Conservation (phyloP, 2,329 filamentous ascomycete genomes). For the Gaeumannomyces tritici region DNA sequence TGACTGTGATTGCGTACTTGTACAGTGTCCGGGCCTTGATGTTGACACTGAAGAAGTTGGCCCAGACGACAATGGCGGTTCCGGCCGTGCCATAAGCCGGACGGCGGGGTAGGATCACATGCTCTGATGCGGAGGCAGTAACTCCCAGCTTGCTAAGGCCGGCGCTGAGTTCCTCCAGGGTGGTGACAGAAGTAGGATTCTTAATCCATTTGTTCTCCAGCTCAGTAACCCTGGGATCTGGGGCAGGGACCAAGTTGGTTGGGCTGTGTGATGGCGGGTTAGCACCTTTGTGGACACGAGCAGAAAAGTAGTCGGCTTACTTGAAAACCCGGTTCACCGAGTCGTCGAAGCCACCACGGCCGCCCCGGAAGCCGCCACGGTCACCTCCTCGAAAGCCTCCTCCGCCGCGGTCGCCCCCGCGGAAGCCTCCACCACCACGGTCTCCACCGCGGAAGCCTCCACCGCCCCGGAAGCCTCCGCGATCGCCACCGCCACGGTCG, state of each 20-base stretch:
- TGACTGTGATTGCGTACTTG: constrained; percentile 26
- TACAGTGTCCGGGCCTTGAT: constrained; percentile 26
- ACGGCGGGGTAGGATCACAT: constrained; percentile 28
- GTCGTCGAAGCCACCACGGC: constrained; percentile 14
- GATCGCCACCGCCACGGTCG: constrained; percentile 9
- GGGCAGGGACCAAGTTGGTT: constrained; percentile 7
- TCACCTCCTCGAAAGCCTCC: constrained; percentile 12
- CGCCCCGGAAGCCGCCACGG: constrained; percentile 8
- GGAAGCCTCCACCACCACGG: constrained; percentile 10
- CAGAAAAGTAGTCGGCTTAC: constrained; percentile 14
- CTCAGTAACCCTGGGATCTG: constrained; percentile 18
- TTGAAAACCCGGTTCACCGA: constrained; percentile 15
- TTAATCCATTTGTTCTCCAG: constrained; percentile 32
- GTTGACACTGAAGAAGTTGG: constrained; percentile 42
- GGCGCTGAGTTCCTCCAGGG: constrained; percentile 17
- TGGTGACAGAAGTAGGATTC: constrained; percentile 15
- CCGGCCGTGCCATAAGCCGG: constrained; percentile 40
- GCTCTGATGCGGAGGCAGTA: constrained; percentile 1
- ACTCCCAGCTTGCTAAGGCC: constrained; percentile 26
- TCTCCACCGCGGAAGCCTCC: neutral
- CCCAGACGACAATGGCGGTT: constrained; percentile 33
- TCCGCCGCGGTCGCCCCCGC: constrained; percentile 9
- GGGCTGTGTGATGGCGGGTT: neutral
- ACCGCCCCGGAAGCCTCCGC: constrained; percentile 9
- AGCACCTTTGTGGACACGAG: neutral